These are phyloP conservation scores for Pythium dissimile DNA, from an alignment of 352 stramenopile species.

Conservation along the genomic window DNA sequence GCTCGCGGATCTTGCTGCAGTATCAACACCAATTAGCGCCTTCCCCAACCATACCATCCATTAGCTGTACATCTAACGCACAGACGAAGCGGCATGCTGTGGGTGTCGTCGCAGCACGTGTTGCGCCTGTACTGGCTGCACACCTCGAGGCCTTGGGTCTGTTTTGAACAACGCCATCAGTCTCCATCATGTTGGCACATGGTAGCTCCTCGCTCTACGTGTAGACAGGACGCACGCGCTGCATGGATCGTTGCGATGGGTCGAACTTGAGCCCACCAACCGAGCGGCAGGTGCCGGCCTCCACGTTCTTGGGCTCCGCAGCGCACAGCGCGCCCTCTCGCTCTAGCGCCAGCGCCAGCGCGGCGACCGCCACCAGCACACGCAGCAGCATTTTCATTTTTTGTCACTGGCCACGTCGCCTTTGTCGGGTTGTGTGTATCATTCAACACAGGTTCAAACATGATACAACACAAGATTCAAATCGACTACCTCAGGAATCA, in stretches of 20 bases:
- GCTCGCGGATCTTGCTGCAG: slow-evolving; percentile 71
- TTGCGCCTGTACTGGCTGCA: slow-evolving; percentile 80
- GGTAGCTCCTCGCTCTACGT: neutral
- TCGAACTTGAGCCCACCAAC: slow-evolving; percentile 73
- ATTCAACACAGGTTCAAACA: slow-evolving; percentile 6
- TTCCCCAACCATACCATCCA: too few species aligned
- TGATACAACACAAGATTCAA: neutral
- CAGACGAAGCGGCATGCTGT: slow-evolving; percentile 57
- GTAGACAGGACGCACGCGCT: slow-evolving; percentile 22
- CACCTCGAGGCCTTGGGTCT: slow-evolving; percentile 66
- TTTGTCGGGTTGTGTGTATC: slow-evolving; percentile 4
- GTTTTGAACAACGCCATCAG: neutral
- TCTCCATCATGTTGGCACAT: neutral
- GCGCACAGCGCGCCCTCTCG: slow-evolving; percentile 4
- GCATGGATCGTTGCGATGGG: slow-evolving; percentile 49
- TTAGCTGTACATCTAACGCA: too few species aligned
- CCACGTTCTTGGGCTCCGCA: slow-evolving; percentile 24
- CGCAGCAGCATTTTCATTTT: slow-evolving; percentile 7
- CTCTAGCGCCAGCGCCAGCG: slow-evolving; percentile 17
- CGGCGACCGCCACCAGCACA: neutral
- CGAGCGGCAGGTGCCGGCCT: slow-evolving; percentile 50
- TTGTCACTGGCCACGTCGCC: neutral
- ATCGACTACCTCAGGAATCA: neutral
- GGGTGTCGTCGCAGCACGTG: slow-evolving; percentile 80
- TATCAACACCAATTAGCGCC: neutral